Percentiles rank a stretch among this genome's conserved stretches.
Conservation (phyloP, 2,329 filamentous ascomycete species). For the Colletotrichum coccodes region DNA sequence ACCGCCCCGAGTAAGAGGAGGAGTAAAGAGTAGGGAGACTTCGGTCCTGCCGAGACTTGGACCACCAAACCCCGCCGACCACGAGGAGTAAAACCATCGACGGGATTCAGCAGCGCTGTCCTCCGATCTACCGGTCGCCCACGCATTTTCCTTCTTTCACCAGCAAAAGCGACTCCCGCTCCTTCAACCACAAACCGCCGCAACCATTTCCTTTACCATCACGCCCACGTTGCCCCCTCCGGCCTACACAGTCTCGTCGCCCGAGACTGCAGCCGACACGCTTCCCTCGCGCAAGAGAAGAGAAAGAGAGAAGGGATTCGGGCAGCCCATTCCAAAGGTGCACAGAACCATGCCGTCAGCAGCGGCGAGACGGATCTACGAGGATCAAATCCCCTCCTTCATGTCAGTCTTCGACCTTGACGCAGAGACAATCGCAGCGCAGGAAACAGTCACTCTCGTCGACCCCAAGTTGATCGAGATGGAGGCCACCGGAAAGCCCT, state of each 20-base stretch:
- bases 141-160: constrained; percentile 30
- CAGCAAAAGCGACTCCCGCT: constrained; percentile 9
- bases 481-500: constrained; percentile 48
- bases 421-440: constrained; percentile 62
- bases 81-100: constrained; percentile 27
- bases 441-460: constrained; percentile 63
- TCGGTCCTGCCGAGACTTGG: constrained; percentile 18
- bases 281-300: constrained; percentile 33
- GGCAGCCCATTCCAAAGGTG: constrained; percentile 30
- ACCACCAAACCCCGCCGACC: constrained; percentile 21
- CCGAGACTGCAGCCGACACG: constrained; percentile 29
- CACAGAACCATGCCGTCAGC: constrained; percentile 68
- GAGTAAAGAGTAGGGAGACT: constrained; percentile 4
- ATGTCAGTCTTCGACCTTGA: constrained; percentile 81
- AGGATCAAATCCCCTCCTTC: constrained; percentile 79
- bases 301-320: constrained; percentile 32
- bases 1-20: constrained; percentile 23
- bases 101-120: constrained; percentile 66
- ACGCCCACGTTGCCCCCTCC: constrained; percentile 18
- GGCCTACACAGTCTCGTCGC: constrained; percentile 28
- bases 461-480: constrained; percentile 63
- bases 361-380: constrained; percentile 68
- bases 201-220: constrained; percentile 32
- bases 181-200: constrained; percentile 24
- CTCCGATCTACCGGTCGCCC: constrained; percentile 39